Evolutionary conservation across 2,329 filamentous ascomycete species (phyloP).

Genomic region (Talaromyces islandicus): DNA sequence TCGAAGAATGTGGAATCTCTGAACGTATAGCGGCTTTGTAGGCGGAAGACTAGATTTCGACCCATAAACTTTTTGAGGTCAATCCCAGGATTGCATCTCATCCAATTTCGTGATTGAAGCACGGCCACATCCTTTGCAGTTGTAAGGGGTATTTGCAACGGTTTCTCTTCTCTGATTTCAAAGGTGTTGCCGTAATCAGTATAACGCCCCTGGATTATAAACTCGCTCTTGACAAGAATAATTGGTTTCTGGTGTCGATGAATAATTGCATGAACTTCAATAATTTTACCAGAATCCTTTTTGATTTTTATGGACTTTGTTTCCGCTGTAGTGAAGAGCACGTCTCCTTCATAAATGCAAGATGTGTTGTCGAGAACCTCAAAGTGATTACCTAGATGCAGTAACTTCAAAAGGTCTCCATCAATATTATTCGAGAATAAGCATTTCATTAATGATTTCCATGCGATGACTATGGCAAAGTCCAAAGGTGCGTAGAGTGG

Average conservation of each 20-base stretch:
- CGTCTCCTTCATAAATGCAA: slow-evolving; percentile 89
- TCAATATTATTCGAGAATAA: slow-evolving; percentile 97
- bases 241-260: slow-evolving; percentile 73
- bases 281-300: slow-evolving; percentile 97
- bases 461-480: slow-evolving; percentile 91
- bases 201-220: slow-evolving; percentile 90
- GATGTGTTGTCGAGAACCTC: slow-evolving; percentile 94
- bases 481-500: slow-evolving; percentile 93
- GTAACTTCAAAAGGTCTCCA: slow-evolving; percentile 89
- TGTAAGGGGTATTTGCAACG: slow-evolving; percentile 82
- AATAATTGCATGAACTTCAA: slow-evolving; percentile 95
- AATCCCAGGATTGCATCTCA: slow-evolving; percentile 76
- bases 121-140: slow-evolving; percentile 89
- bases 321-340: slow-evolving; percentile 84
- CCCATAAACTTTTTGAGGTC: slow-evolving; percentile 64
- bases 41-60: slow-evolving; percentile 88
- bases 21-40: background rate
- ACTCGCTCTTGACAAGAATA: slow-evolving; percentile 98
- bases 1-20: background rate
- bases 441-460: slow-evolving; percentile 98
- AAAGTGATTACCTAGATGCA: slow-evolving; percentile 95
- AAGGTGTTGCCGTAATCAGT: slow-evolving; percentile 96
- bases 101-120: slow-evolving; percentile 95
- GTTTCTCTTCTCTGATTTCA: slow-evolving; percentile 92
- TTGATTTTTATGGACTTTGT: slow-evolving; percentile 91